phyloP scores from a whole-genome alignment of 208 protist species.

The Wallacemonas sp. region DNA sequence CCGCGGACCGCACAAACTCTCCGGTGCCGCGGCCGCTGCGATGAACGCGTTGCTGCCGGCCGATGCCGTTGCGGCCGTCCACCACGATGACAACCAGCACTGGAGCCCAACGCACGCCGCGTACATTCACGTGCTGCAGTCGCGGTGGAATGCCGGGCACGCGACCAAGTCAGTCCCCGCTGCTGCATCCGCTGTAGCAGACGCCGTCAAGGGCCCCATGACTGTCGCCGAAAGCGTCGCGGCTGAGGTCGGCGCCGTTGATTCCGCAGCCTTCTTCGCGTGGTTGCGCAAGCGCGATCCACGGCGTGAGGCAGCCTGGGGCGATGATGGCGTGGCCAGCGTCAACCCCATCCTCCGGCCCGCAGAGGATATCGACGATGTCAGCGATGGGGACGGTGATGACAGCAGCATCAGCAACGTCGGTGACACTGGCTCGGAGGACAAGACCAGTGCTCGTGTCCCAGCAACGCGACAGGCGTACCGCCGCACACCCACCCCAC shows the following conservation, averaged over 20 bases:
- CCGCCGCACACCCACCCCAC: neutral
- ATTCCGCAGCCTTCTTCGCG: constrained; percentile 11
- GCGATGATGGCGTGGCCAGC: neutral
- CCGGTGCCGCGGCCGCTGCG: neutral
- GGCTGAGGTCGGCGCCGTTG: constrained; percentile 2
- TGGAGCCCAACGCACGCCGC: constrained; percentile 5
- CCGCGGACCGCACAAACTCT: constrained; percentile 29
- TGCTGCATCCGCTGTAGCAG: neutral
- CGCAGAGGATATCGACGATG: neutral
- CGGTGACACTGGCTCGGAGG: neutral
- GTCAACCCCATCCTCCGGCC: constrained; percentile 12
- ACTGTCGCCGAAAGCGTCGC: neutral
- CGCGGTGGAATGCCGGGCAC: constrained; percentile 9
- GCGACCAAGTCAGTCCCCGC: neutral
- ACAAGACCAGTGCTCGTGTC: neutral
- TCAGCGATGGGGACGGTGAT: neutral
- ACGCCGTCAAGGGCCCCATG: neutral
- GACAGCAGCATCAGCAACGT: neutral
- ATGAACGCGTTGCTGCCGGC: constrained; percentile 11
- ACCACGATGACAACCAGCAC: neutral
- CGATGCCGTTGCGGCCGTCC: neutral
- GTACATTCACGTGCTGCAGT: constrained; percentile 18
- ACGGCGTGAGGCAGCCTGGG: constrained; percentile 19
- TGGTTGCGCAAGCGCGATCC: constrained; percentile 10
- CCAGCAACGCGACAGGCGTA: no score